Base-by-base conservation (phyloP, 768 basidiomycete species). In the Psilocybe subaeruginosa region DNA sequence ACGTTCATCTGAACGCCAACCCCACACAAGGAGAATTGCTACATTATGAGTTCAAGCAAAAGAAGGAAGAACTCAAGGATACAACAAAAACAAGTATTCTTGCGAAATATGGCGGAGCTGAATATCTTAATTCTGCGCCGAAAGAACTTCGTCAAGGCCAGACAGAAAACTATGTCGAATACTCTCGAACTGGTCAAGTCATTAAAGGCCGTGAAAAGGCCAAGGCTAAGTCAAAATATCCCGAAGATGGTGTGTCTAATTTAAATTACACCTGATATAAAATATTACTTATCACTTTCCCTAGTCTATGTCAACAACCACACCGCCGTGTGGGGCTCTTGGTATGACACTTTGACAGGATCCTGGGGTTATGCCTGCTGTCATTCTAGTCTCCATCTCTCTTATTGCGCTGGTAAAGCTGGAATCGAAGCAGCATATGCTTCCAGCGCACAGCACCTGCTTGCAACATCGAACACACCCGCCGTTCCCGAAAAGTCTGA, bases 151-250 rank as follows among this genome's bases (percentile, higher is more conserved):
- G 95, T n/a, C 88, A 90, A 64, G 97, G 97, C 0, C 96, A 99
- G 77, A 97, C 95, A 39, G 97, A 99, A 73, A 85, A 96, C 64
- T 99, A 99, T 64, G 93, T 98, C 48, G 97, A 99, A 77, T 99
- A 98, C 74, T 96, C 95, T 58, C 81, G 95, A 63, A 85, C 92
- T 23, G 97, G 97, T 17, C 88, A 92, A 70, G 84, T 99, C 57
- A 82, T 99, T 66, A 96, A 93, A 76, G 97, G 97, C 31, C 86
- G 87, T 63, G 97, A 99, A 78, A 83, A 87, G 54, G 94, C 88
- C 1, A 95, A 95, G 72, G 87, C 86, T 45, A 83, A 82, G 69
- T 95, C 94, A 31, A 99, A 98, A 75, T 99, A 99, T 74, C 89
- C 92, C 4, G 97, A 99, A 77, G 95, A 99, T 83, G 90, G 95